These are phyloP conservation scores for Metschnikowia lunata DNA, from an alignment of 805 yeast genomes.

Conservation along the genomic window DNA sequence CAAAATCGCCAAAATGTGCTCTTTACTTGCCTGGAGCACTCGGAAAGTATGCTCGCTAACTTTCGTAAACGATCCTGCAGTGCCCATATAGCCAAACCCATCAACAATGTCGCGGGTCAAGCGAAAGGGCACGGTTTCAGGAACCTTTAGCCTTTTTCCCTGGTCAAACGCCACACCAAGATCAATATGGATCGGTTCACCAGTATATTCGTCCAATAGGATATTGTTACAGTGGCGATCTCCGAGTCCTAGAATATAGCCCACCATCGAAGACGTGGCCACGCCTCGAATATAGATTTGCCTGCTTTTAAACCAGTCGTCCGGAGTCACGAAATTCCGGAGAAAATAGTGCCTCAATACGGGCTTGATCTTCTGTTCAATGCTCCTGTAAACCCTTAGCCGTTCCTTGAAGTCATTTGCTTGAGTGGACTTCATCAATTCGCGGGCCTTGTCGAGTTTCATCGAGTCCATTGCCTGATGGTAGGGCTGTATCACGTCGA, in stretches of 20 bases:
- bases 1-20: slow-evolving; percentile 71
- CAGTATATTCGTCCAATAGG: slow-evolving; percentile 70
- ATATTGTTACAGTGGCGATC: slow-evolving; percentile 94
- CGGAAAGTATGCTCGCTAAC: slow-evolving; percentile 70
- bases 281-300: slow-evolving; percentile 67
- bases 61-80: slow-evolving; percentile 67
- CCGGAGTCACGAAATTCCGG: slow-evolving; percentile 59
- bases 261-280: slow-evolving; percentile 83
- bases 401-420: slow-evolving; percentile 41
- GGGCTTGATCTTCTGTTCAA: slow-evolving; percentile 56
- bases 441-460: slow-evolving; percentile 55
- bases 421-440: slow-evolving; percentile 57
- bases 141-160: slow-evolving; percentile 76
- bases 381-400: slow-evolving; percentile 40
- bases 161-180: slow-evolving; percentile 96
- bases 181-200: slow-evolving; percentile 95
- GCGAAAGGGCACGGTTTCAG: slow-evolving; percentile 92
- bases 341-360: slow-evolving; percentile 68
- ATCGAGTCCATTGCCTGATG: slow-evolving; percentile 52
- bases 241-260: slow-evolving; percentile 86
- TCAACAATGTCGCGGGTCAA: slow-evolving; percentile 87
- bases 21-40: slow-evolving; percentile 60
- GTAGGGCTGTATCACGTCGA: slow-evolving; percentile 60
- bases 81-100: slow-evolving; percentile 88
- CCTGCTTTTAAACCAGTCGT: slow-evolving; percentile 68